Percentiles rank a stretch among this genome's conserved stretches.
Conservation (phyloP, 2,329 filamentous ascomycete genomes). For the Eutypella sp. region DNA sequence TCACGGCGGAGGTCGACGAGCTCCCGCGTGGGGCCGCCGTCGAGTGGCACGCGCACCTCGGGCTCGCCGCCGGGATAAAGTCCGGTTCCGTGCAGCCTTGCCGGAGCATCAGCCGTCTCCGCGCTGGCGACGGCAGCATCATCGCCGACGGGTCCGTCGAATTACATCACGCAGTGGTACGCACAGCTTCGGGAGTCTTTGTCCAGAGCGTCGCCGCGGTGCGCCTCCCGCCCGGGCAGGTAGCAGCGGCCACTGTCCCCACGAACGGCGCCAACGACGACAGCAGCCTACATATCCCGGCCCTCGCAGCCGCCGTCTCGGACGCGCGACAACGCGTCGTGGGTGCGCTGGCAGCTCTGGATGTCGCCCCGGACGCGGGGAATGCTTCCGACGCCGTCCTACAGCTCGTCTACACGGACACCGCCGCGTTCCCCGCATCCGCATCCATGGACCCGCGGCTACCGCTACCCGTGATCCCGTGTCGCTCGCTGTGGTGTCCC, state of each 20-base stretch:
- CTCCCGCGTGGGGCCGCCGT: conserved; percentile 70
- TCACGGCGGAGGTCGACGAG: conserved; percentile 69
- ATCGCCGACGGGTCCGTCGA: conserved; percentile 1
- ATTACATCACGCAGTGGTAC: conserved; percentile 21
- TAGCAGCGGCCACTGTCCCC: conserved; percentile 1
- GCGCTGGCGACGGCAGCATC: not conserved
- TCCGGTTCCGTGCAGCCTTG: conserved; percentile 17
- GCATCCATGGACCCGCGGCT: no score
- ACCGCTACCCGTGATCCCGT: no score
- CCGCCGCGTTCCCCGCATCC: no score
- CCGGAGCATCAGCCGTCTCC: not conserved
- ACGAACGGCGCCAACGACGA: no score
- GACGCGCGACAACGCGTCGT: no score
- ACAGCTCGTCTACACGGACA: no score
- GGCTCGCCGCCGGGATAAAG: conserved; percentile 40
- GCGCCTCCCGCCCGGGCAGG: not conserved
- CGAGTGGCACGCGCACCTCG: conserved; percentile 76
- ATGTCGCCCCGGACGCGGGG: no score
- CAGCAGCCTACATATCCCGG: no score
- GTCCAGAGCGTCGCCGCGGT: conserved; percentile 17
- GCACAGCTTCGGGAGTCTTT: conserved; percentile 15
- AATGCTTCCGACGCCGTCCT: no score
- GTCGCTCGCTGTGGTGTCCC: no score
- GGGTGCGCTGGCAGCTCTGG: no score
- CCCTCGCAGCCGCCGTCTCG: no score